Conservation (phyloP, 2,329 filamentous ascomycete species). For the Leptographium lundbergii region DNA sequence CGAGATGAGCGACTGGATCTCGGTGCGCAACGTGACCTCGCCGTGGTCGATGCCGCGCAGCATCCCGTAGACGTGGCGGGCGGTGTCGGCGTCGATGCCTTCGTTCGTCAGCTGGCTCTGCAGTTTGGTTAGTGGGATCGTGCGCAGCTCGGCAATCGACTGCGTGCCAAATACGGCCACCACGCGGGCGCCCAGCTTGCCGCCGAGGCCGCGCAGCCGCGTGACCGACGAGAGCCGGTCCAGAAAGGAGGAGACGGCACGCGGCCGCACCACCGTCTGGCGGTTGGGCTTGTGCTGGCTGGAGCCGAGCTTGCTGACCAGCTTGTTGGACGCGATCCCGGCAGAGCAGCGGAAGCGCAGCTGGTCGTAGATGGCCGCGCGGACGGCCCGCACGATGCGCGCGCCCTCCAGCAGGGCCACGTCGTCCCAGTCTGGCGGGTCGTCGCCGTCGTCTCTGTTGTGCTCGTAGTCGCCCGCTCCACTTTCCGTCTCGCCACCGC, state of each 20-base stretch:
- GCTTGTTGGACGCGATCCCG: slow-evolving; percentile 79
- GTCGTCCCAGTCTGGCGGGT: slow-evolving; percentile 94
- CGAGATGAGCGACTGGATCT: slow-evolving; percentile 95
- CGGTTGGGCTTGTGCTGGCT: slow-evolving; percentile 86
- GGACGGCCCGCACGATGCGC: slow-evolving; percentile 71
- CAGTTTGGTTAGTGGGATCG: slow-evolving; percentile 60
- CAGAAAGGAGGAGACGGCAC: slow-evolving; percentile 69
- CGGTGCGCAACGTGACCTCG: slow-evolving; percentile 80
- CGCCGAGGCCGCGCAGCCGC: slow-evolving; percentile 88
- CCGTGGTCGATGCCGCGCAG: slow-evolving; percentile 77
- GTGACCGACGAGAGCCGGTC: slow-evolving; percentile 84
- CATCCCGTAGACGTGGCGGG: slow-evolving; percentile 70
- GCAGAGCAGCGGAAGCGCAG: slow-evolving; percentile 86
- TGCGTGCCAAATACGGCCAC: slow-evolving; percentile 73
- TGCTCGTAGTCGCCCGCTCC: not conserved
- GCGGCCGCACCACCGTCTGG: slow-evolving; percentile 85
- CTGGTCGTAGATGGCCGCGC: slow-evolving; percentile 52
- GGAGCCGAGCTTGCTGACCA: slow-evolving; percentile 87
- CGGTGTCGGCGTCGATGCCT: slow-evolving; percentile 52
- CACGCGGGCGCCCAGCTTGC: slow-evolving; percentile 83
- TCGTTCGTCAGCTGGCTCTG: slow-evolving; percentile 51
- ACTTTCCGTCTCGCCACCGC: not conserved
- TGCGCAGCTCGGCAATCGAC: slow-evolving; percentile 59
- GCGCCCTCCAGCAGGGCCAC: slow-evolving; percentile 75
- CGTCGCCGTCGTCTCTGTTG: slow-evolving; percentile 46